Conservation (phyloP, 2,329 filamentous ascomycete genomes). For the Dryadomyces sulphureus region DNA sequence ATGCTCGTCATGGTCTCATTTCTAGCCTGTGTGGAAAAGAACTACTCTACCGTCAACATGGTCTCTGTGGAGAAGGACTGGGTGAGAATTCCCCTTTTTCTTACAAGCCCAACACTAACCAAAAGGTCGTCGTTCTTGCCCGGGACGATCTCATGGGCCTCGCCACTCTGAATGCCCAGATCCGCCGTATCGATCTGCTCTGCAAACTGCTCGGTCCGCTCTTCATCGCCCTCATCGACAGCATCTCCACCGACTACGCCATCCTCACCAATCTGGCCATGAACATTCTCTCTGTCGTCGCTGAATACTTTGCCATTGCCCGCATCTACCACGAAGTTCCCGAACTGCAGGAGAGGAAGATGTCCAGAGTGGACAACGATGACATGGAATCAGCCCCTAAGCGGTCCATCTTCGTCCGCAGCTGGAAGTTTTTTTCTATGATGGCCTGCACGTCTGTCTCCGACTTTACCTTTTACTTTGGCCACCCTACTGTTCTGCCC, state of each 20-base stretch:
- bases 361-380: neutral
- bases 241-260: constrained; percentile 26
- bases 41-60: constrained; percentile 47
- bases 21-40: constrained; percentile 52
- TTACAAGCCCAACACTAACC: no score
- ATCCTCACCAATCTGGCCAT: constrained; percentile 30
- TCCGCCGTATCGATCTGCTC: constrained; percentile 41
- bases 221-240: constrained; percentile 31
- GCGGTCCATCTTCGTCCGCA: no score
- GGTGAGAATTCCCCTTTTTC: constrained; percentile 20
- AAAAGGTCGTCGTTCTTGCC: neutral
- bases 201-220: constrained; percentile 42
- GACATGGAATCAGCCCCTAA: no score
- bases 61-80: constrained; percentile 60
- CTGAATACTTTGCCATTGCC: constrained; percentile 30
- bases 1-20: constrained; percentile 22
- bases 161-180: constrained; percentile 31
- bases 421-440: constrained; percentile 10
- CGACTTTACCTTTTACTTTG: constrained; percentile 23
- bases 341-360: constrained; percentile 2
- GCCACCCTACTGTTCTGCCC: constrained; percentile 40
- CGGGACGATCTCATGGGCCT: neutral
- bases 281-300: constrained; percentile 27
- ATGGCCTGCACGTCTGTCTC: no score
- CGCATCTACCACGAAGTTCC: constrained; percentile 12